Conservation (phyloP, 768 basidiomycete species). For the Suillus alpinus region DNA sequence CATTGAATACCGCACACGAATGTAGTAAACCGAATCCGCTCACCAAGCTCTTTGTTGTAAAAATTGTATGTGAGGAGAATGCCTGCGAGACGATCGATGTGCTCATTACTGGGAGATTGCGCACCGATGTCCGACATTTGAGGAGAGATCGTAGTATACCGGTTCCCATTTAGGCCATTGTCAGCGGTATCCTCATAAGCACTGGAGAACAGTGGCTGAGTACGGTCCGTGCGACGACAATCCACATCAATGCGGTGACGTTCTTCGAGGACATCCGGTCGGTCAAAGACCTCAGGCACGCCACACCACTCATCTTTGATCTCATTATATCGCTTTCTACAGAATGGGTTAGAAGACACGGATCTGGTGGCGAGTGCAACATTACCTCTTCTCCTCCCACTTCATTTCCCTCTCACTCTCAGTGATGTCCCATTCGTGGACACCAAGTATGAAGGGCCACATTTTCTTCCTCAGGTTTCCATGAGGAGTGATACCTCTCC, state of each 20-base stretch:
- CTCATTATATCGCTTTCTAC: slow-evolving; percentile 66
- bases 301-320: slow-evolving; percentile 83
- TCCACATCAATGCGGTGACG: slow-evolving; percentile 96
- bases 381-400: slow-evolving; percentile 67
- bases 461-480: slow-evolving; percentile 63
- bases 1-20: slow-evolving; percentile 9
- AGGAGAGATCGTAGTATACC: slow-evolving; percentile 74
- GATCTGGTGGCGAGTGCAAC: neutral
- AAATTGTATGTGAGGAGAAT: slow-evolving; percentile 91
- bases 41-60: slow-evolving; percentile 84
- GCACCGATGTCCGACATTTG: slow-evolving; percentile 73
- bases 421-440: slow-evolving; percentile 77
- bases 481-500: slow-evolving; percentile 59
- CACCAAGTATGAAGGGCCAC: slow-evolving; percentile 90
- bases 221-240: slow-evolving; percentile 92
- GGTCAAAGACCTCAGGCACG: slow-evolving; percentile 76
- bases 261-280: slow-evolving; percentile 81
- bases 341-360: neutral
- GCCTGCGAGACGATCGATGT: slow-evolving; percentile 82
- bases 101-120: slow-evolving; percentile 86
- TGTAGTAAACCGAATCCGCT: slow-evolving; percentile 24
- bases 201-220: slow-evolving; percentile 82
- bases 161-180: slow-evolving; percentile 49
- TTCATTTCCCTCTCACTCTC: slow-evolving; percentile 53
- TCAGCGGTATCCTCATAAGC: slow-evolving; percentile 32